Evolutionary conservation across 441 rosid species (phyloP), one percentile per base, ranked within the genome.

Genomic region (Kokia cookei): DNA sequence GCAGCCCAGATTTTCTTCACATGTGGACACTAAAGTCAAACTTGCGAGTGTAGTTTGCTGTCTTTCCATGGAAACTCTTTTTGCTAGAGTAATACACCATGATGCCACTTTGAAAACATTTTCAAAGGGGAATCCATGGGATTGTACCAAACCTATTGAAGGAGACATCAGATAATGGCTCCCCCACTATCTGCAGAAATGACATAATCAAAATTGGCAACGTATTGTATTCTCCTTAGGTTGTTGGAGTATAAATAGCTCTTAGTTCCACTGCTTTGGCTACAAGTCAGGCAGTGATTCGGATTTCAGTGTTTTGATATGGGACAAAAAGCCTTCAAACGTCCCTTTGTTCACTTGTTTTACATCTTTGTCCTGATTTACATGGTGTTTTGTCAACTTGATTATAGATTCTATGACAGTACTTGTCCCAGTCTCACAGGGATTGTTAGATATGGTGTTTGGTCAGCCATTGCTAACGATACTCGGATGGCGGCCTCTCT

Each of bases 401-500:
- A 86, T 69, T 86, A 82, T 32, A 84, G 29, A 50, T 90, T 73
- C 82, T 90, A 90, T 24, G 86, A 76, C 54, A 13, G 37, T 10
- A 15, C 82, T 67, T 90, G 94, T 76, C 92, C 94, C 3, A 66
- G 14, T 62, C 79, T 88, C 55, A 71, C 75, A 1, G 80, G 13
- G 55, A 82, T 82, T 22, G 86, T 90, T 32, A 82, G 84, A 14
- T 75, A 2, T 27, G 86, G 87, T 8, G 80, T 90, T 42, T 78
- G 68, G 82, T 84, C 87, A 1, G 90, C 95, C 17, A 78, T 86
- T 14, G 40, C 75, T 19, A 91, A 91, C 60, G 96, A 89, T 50
- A 79, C 90, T 5, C 81, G 93, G 66, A 87, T 91, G 85, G 90
- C 91, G 6, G 96, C 96, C 9, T 90, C 96, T 68, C 82, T 90